Evolutionary conservation across 345 rosid genomes (phyloP), one percentile per base, ranked within the genome.

Genomic region (Gynandropsis gynandra): DNA sequence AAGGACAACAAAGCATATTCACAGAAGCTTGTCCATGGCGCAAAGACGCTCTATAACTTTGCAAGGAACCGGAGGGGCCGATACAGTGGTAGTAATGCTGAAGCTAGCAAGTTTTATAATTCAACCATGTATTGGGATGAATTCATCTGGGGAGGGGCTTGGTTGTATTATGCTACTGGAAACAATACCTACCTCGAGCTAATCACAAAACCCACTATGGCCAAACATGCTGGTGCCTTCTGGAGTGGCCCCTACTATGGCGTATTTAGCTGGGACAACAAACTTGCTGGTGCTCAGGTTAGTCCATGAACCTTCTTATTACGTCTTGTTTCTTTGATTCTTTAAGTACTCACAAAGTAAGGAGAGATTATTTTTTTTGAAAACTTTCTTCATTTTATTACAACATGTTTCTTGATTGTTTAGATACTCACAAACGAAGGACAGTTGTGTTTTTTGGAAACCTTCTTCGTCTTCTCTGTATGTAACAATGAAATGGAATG

Each of bases 231-330:
- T 35, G 97, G 97, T 58, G 81, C 86, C 50, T 93, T 88, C 67
- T 76, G 85, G 94, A 94, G 95, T 56, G 95, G 83, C 15, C 82
- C 87, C 3, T 83, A 74, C 66, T 81, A 80, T 64, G 95, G 92
- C 48, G 95, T 93, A 0, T 79, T 85, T 73, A 85, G 87, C 70
- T 93, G 99, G 99, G 99, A 93, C 71, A 93, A 93, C 74, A 93
- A 93, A 75, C 99, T 88, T 60, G 61, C 97, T 8, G 99, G 92
- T 53, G 90, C 90, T 56, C 97, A 85, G 83, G 99, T 88, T 60
- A 66, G 63, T 60, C 49, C 14, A 40, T 60, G 29, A 10, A 21
- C 36, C 17, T 56, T 57, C 32, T 21, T 54, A 12, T 12, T 55
- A 14, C 46, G 31, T 5, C 29, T 5, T 24, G 2, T 2, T 24